phyloP scores from a whole-genome alignment of 495 filamentous ascomycete species.

The Sordaria brevicollis region DNA sequence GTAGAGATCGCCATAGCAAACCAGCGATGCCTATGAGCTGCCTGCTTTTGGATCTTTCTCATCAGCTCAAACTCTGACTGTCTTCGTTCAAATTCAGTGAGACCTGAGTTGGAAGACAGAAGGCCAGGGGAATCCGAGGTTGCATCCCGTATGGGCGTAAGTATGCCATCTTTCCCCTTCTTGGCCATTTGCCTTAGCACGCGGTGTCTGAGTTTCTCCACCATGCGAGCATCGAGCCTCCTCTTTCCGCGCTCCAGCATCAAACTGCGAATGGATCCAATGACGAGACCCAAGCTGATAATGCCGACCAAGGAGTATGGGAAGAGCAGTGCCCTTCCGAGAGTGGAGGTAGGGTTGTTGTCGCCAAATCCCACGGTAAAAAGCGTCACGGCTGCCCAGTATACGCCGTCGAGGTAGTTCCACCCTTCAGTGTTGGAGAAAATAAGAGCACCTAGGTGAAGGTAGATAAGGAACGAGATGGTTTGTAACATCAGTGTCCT shows the following conservation, averaged over 20 bases:
- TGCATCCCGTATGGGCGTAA: slow-evolving; percentile 36
- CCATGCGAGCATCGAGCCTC: slow-evolving; percentile 56
- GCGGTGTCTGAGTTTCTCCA: slow-evolving; percentile 55
- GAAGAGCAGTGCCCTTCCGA: slow-evolving; percentile 59
- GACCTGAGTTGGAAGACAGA: background rate
- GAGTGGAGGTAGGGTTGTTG: slow-evolving; percentile 41
- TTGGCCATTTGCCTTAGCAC: slow-evolving; percentile 43
- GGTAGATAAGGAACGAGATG: slow-evolving; percentile 64
- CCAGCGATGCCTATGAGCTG: slow-evolving; percentile 56
- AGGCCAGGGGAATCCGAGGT: background rate
- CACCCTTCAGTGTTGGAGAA: slow-evolving; percentile 67
- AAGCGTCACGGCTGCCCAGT: slow-evolving; percentile 75
- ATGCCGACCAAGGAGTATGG: slow-evolving; percentile 76
- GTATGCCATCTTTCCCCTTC: slow-evolving; percentile 35
- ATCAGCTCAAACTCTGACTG: slow-evolving; percentile 74
- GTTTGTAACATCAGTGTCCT: slow-evolving; percentile 84
- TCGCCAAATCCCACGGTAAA: slow-evolving; percentile 80
- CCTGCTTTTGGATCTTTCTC: slow-evolving; percentile 63
- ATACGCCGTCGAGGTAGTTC: slow-evolving; percentile 69
- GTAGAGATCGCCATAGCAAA: slow-evolving; percentile 53
- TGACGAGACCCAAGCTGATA: slow-evolving; percentile 71
- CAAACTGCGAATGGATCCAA: slow-evolving; percentile 72
- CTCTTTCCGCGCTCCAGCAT: slow-evolving; percentile 65
- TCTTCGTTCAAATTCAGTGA: slow-evolving; percentile 47
- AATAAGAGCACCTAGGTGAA: slow-evolving; percentile 61